phyloP scores from a whole-genome alignment of 306 rosid species.

The Vigna reflexopilosa region DNA sequence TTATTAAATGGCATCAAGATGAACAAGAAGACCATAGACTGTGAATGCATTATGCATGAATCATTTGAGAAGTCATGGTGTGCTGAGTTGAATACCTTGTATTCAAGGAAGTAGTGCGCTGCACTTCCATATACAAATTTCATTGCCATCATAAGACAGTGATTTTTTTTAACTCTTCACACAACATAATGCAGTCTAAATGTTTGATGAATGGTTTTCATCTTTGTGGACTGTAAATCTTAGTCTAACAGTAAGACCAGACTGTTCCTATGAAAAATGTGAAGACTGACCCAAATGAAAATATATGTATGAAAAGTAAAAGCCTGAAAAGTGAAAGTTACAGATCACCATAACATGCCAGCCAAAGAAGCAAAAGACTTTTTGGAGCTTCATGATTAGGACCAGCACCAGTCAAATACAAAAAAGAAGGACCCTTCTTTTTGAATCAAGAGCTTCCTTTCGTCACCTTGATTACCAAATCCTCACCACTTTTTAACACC shows the following conservation, averaged over 20 bases:
- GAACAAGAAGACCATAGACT: neutral
- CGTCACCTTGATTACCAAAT: neutral
- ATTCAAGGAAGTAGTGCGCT: constrained; percentile 9
- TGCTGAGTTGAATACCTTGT: constrained; percentile 19
- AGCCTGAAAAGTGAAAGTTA: constrained; percentile 41
- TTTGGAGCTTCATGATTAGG: constrained; percentile 38
- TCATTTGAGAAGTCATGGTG: neutral
- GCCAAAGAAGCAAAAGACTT: constrained; percentile 46
- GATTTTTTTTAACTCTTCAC: neutral
- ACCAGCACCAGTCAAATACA: constrained; percentile 31
- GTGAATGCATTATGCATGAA: neutral
- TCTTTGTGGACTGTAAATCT: neutral
- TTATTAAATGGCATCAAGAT: constrained; percentile 1
- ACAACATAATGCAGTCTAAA: neutral
- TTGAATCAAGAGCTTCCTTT: constrained; percentile 13
- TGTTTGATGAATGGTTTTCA: neutral
- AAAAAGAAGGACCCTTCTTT: constrained; percentile 11
- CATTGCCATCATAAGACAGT: neutral
- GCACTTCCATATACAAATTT: constrained; percentile 2
- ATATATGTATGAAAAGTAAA: constrained; percentile 13
- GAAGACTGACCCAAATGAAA: neutral
- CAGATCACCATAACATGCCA: constrained; percentile 45
- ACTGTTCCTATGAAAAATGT: neutral
- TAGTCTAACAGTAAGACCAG: neutral
- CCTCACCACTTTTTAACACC: neutral